A percentile compares a stretch with the other conserved stretches of the same genome.
Evolutionary conservation across 495 filamentous ascomycete genomes (phyloP).

Genomic region (Xylaria curta): DNA sequence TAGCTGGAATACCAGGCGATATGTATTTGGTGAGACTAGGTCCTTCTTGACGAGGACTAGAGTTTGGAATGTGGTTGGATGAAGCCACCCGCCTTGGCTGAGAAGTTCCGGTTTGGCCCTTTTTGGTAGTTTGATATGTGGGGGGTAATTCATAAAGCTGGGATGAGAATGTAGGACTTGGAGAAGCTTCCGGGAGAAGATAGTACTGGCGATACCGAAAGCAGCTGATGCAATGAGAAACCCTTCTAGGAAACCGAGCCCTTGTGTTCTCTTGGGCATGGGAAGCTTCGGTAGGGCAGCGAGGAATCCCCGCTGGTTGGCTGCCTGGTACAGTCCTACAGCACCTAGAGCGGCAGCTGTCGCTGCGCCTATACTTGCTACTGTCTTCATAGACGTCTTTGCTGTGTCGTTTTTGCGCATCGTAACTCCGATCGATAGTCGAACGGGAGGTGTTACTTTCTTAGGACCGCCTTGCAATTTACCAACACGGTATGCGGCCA

Average conservation of each 20-base stretch:
- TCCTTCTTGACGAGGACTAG: constrained; percentile 52
- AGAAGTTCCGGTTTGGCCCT: constrained; percentile 42
- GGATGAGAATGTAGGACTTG: constrained; percentile 43
- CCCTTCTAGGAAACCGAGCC: constrained; percentile 42
- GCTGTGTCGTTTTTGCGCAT: constrained; percentile 10
- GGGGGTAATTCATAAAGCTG: constrained; percentile 51
- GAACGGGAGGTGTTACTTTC: constrained; percentile 12
- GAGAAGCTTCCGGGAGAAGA: constrained; percentile 35
- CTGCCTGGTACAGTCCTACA: constrained; percentile 24
- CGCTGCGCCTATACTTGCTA: neutral
- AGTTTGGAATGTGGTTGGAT: constrained; percentile 52
- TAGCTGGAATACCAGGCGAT: constrained; percentile 56
- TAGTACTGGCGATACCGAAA: constrained; percentile 33
- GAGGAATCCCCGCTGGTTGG: neutral
- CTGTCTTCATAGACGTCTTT: constrained; percentile 9
- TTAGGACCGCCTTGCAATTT: constrained; percentile 33
- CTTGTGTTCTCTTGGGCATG: constrained; percentile 26
- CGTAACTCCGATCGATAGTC: constrained; percentile 22
- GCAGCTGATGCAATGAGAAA: constrained; percentile 44
- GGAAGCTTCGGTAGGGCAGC: neutral
- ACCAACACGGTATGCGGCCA: constrained; percentile 37
- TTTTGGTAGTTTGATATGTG: constrained; percentile 43
- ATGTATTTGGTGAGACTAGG: constrained; percentile 53
- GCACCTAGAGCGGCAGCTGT: constrained; percentile 17
- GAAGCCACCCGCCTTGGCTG: constrained; percentile 48